phyloP scores from a whole-genome alignment of 2,329 filamentous ascomycete genomes.

The Rasamsonia emersonii region DNA sequence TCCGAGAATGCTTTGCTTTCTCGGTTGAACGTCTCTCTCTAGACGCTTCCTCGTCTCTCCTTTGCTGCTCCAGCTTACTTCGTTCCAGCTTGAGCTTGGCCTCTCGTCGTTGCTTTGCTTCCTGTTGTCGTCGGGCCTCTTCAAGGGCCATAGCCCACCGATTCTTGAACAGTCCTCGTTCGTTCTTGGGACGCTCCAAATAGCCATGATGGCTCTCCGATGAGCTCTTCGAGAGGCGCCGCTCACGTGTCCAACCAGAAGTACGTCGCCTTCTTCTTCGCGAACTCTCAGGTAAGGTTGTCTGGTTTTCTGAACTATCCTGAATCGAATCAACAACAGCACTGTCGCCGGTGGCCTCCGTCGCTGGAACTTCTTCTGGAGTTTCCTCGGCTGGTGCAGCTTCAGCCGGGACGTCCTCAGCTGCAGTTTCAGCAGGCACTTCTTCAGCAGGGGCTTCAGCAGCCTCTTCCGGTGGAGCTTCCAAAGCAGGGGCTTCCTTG shows the following conservation, averaged over 20 bases:
- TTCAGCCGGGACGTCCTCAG: constrained; percentile 11
- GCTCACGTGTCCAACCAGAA: constrained; percentile 22
- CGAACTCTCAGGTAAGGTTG: constrained; percentile 10
- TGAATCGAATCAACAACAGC: constrained; percentile 10
- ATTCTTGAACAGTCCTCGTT: constrained; percentile 22
- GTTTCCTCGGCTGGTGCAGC: constrained; percentile 6
- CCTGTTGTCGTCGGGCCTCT: constrained; percentile 26
- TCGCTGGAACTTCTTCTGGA: constrained; percentile 9
- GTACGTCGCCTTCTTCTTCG: constrained; percentile 23
- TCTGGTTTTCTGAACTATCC: constrained; percentile 7
- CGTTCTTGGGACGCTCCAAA: constrained; percentile 25
- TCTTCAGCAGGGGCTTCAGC: constrained; percentile 12
- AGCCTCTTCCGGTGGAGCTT: constrained; percentile 7
- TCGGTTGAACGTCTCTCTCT: constrained; percentile 7
- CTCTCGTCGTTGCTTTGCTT: constrained; percentile 25
- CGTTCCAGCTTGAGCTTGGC: constrained; percentile 19
- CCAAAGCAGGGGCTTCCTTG: no score
- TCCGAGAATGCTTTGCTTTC: constrained; percentile 9
- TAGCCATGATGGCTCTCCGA: constrained; percentile 21
- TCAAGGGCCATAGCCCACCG: constrained; percentile 27
- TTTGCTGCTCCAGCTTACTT: constrained; percentile 13
- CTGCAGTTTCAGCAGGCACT: constrained; percentile 10
- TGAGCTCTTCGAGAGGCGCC: constrained; percentile 28
- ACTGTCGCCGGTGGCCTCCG: constrained; percentile 7
- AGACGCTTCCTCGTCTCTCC: constrained; percentile 10